Conservation (phyloP, 1,284 basidiomycete species). For the Cutaneotrichosporon sp. region DNA sequence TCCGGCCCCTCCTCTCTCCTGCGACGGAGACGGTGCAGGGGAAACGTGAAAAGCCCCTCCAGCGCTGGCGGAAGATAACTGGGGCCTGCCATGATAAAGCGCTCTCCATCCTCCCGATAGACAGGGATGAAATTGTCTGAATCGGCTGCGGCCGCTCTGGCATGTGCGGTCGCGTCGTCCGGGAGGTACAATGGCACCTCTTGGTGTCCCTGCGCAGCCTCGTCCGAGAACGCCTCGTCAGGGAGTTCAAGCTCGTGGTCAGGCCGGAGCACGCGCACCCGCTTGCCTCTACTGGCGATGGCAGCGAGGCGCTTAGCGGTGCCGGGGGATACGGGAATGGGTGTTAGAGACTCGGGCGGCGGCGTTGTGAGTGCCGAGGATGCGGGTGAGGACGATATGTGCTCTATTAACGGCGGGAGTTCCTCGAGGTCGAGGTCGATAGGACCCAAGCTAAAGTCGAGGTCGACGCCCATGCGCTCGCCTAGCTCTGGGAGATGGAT, state of each 20-base stretch:
- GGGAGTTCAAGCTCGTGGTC: conserved; percentile 69
- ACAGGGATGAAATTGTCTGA: conserved; percentile 79
- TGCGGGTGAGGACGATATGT: not conserved
- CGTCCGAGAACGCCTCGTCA: conserved; percentile 41
- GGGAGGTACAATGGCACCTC: conserved; percentile 74
- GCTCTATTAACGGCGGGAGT: not conserved
- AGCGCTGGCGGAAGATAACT: conserved; percentile 69
- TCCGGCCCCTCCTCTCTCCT: conserved; percentile 47
- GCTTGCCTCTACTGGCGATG: conserved; percentile 56
- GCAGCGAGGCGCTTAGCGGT: conserved; percentile 55
- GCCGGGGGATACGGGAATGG: conserved; percentile 57
- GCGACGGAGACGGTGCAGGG: conserved; percentile 57
- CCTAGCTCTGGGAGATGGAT: conserved; percentile 51
- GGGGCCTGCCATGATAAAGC: conserved; percentile 74
- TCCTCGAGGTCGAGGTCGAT: conserved; percentile 29
- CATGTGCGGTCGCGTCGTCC: conserved; percentile 73
- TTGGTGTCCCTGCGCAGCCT: conserved; percentile 70
- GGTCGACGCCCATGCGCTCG: conserved; percentile 28
- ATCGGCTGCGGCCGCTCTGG: conserved; percentile 79
- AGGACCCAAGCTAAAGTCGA: conserved; percentile 7
- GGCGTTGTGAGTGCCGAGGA: conserved; percentile 38
- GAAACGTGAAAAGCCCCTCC: conserved; percentile 75
- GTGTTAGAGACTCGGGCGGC: conserved; percentile 39
- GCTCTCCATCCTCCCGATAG: conserved; percentile 64
- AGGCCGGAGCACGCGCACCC: conserved; percentile 57